phyloP scores from a whole-genome alignment of 345 rosid genomes.

The Hibiscus tridactylites region DNA sequence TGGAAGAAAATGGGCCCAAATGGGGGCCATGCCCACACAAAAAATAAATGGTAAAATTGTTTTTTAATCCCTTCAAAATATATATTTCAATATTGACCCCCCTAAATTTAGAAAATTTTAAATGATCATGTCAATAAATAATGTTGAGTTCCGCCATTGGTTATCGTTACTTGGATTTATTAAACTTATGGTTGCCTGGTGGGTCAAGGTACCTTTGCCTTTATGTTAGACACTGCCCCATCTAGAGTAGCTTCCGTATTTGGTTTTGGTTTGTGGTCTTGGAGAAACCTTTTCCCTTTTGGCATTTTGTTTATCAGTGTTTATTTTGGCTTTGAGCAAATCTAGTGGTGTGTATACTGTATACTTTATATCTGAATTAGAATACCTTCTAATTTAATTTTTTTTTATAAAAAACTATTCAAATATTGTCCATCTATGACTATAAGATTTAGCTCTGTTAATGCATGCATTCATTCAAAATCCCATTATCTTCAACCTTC shows the following conservation, averaged over 20 bases:
- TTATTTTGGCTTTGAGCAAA: background rate
- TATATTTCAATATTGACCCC: no score
- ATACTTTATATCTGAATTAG: background rate
- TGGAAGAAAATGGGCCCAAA: no score
- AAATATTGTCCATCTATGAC: background rate
- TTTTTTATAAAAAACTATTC: background rate
- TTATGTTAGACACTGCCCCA: background rate
- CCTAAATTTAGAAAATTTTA: no score
- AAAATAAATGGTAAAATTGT: no score
- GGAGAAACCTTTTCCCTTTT: background rate
- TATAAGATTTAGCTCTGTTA: background rate
- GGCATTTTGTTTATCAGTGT: background rate
- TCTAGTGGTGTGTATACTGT: background rate
- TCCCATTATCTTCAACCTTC: no score
- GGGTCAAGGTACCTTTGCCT: background rate
- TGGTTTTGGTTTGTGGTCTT: background rate
- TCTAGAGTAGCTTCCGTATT: background rate
- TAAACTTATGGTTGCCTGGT: background rate
- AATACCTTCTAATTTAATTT: background rate
- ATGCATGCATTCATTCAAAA: background rate
- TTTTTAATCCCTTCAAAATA: no score
- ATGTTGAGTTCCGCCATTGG: no score
- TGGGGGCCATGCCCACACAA: no score
- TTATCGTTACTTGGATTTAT: background rate
- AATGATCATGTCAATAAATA: no score